Evolutionary conservation across 768 basidiomycete species (phyloP).

Genomic region (Peribolospora baueri): DNA sequence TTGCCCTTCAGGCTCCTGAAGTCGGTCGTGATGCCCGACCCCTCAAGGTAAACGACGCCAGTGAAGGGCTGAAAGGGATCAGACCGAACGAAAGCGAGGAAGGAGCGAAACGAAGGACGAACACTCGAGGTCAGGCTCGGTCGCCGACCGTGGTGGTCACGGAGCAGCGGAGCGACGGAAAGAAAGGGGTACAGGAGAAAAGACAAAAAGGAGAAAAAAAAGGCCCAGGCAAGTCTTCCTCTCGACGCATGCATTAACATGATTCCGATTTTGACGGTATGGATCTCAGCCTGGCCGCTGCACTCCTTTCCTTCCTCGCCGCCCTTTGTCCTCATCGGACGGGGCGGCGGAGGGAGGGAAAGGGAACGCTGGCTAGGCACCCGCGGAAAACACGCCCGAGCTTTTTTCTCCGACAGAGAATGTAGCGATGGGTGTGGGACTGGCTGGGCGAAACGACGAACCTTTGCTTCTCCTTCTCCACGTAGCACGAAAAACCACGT

Average conservation of each 20-base stretch:
- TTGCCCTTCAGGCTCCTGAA: slow-evolving; percentile 12
- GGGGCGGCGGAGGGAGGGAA: background rate
- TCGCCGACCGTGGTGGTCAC: background rate
- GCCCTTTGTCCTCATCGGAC: too few species aligned
- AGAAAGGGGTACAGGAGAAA: background rate
- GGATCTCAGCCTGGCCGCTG: background rate
- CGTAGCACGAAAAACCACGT: background rate
- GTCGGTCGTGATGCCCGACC: slow-evolving; percentile 7
- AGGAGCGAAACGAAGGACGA: background rate
- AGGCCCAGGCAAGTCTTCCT: background rate
- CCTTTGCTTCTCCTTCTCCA: too few species aligned
- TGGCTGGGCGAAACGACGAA: too few species aligned
- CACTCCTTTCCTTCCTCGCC: background rate
- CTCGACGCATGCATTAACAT: background rate
- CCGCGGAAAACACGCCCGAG: background rate
- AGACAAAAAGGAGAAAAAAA: background rate
- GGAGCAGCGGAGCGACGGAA: too few species aligned
- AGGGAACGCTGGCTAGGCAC: background rate
- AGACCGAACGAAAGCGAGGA: background rate
- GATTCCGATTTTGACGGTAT: background rate
- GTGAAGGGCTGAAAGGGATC: slow-evolving; percentile 10
- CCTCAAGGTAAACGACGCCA: slow-evolving; percentile 13
- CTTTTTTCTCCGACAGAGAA: slow-evolving; percentile 1
- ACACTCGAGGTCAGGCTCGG: background rate
- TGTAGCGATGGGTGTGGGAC: background rate